Evolutionary conservation across 208 protist genomes (phyloP).

Genomic region (Trypanosoma platydactyli): DNA sequence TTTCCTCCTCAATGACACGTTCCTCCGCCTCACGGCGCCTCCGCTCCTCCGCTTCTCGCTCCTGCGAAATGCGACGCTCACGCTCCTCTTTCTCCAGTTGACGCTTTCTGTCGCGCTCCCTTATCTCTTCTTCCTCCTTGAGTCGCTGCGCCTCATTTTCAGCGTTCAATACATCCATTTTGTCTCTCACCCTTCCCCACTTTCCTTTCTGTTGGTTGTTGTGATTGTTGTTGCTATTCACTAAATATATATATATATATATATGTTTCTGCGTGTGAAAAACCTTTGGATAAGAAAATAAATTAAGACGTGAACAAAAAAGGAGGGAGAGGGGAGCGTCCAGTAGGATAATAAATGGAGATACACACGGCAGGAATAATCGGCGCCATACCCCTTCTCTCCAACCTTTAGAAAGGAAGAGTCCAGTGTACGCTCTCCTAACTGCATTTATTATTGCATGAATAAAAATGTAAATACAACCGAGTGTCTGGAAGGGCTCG

Average conservation of each 20-base stretch:
- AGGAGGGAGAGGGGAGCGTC: not conserved
- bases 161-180: slow-evolving; percentile 33
- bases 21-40: slow-evolving; percentile 58
- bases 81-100: slow-evolving; percentile 75
- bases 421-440: too few relatives aligned
- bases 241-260: slow-evolving; percentile 4
- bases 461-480: too few relatives aligned
- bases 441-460: too few relatives aligned
- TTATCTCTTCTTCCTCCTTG: slow-evolving; percentile 85
- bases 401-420: too few relatives aligned
- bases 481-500: too few relatives aligned
- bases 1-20: slow-evolving; percentile 68
- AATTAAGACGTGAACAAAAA: slow-evolving; percentile 20
- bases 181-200: not conserved
- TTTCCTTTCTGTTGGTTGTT: not conserved
- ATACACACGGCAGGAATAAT: not conserved
- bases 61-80: slow-evolving; percentile 56
- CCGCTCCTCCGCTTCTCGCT: slow-evolving; percentile 60
- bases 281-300: slow-evolving; percentile 3
- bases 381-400: too few relatives aligned
- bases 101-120: slow-evolving; percentile 68
- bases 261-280: not conserved
- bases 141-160: slow-evolving; percentile 47
- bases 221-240: too few relatives aligned
- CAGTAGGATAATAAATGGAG: not conserved